Evolutionary conservation across 2,329 filamentous ascomycete genomes (phyloP), one percentile per base, ranked within the genome.

Genomic region (Pseudogymnoascus sp.): DNA sequence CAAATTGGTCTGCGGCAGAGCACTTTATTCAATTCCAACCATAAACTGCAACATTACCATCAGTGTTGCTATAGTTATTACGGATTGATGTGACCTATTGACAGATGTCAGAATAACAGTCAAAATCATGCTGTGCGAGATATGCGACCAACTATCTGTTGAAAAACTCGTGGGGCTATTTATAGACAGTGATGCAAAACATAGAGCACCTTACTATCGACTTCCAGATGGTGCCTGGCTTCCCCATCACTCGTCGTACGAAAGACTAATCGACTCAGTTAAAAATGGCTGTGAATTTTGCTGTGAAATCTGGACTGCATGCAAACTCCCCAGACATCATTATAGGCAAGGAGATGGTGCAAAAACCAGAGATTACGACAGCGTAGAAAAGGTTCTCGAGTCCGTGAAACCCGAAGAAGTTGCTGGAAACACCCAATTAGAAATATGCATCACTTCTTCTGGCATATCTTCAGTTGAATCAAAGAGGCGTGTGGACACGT

Each of bases 131-230:
- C 26, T 56, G 10, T 56, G 47, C 47, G n/a, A 56, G 10, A 33
- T 56, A 56, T 56, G 47, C n/a, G 47, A 33, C 47, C 26, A 56
- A 10, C 26, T 56, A 56, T 56, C 47, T n/a, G 47, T 56, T 33
- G 26, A 33, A 56, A 33, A 31, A 56, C 47, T 56, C 5, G 26
- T 56, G n/a, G 6, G 19, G n/a, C 8, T 56, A 56, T 56, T 56
- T 33, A 33, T 56, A n/a, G 26, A 19, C 26, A 33, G 47, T 13
- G 47, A 56, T 56, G 47, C 47, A 31, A n/a, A 56, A 19, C 47
- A n/a, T 19, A 56, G n/a, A 3, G n/a, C n/a, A n/a, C 26, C 47
- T 31, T 56, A 33, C 47, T 56, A 56, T 56, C 26, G 47, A 56
- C 26, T 56, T 19, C 47, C 47, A 56, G 47, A 56, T 33, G 47